Conservation (phyloP, 2,329 filamentous ascomycete genomes). For the Alternaria infectoria region DNA sequence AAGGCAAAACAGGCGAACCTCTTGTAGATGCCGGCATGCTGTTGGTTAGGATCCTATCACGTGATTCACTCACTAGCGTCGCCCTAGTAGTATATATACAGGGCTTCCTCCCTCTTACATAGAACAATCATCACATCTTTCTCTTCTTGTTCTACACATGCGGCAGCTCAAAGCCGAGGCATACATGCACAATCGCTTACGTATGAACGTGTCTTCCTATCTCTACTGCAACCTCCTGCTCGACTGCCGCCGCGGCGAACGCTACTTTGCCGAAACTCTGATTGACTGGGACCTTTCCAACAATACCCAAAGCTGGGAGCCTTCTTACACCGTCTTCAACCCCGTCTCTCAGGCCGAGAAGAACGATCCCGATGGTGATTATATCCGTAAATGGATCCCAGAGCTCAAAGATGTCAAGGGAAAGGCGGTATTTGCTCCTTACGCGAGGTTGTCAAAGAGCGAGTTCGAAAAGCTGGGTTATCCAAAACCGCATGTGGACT, state of each 20-base stretch:
- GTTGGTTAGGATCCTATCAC: too few relatives aligned
- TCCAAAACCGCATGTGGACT: slow-evolving; percentile 55
- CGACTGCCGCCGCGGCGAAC: slow-evolving; percentile 58
- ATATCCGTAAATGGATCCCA: slow-evolving; percentile 48
- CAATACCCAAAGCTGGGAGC: slow-evolving; percentile 61
- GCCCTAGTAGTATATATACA: too few relatives aligned
- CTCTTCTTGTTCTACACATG: neutral
- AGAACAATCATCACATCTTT: neutral
- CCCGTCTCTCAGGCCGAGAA: slow-evolving; percentile 48
- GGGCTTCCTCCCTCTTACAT: too few relatives aligned
- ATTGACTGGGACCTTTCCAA: slow-evolving; percentile 58
- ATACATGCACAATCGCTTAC: slow-evolving; percentile 60
- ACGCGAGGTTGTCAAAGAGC: slow-evolving; percentile 51
- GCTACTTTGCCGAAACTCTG: slow-evolving; percentile 59
- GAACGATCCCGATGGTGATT: slow-evolving; percentile 48
- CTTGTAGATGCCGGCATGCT: slow-evolving; percentile 59
- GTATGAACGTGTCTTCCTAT: slow-evolving; percentile 59
- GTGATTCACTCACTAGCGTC: too few relatives aligned
- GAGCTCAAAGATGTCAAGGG: slow-evolving; percentile 50
- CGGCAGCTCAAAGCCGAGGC: slow-evolving; percentile 41
- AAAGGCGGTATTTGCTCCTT: slow-evolving; percentile 58
- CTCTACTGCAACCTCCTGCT: slow-evolving; percentile 58
- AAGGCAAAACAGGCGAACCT: slow-evolving; percentile 56
- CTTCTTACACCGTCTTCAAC: slow-evolving; percentile 58
- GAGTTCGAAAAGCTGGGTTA: slow-evolving; percentile 58